Conservation (phyloP, 495 filamentous ascomycete species). For the Hypoxylon rickii region DNA sequence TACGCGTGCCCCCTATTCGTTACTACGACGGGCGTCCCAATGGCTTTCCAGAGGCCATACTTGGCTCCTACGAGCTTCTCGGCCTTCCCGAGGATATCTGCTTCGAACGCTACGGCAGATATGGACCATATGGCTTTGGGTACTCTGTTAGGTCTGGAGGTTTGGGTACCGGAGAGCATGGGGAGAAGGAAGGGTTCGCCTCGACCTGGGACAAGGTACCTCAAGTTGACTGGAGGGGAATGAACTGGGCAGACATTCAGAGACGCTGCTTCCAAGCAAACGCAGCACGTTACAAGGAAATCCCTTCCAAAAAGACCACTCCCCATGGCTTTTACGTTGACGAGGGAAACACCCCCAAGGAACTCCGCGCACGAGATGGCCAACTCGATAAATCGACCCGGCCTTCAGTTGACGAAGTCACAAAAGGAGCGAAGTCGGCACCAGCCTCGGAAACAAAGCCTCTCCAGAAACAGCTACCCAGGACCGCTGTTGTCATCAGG, state of each 20-base stretch:
- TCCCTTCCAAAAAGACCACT: slow-evolving; percentile 41
- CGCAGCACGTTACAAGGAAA: slow-evolving; percentile 64
- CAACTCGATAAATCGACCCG: slow-evolving; percentile 2
- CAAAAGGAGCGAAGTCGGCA: slow-evolving; percentile 8
- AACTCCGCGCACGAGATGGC: slow-evolving; percentile 27
- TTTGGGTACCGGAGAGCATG: slow-evolving; percentile 75
- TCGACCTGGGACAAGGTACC: slow-evolving; percentile 69
- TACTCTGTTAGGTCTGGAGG: slow-evolving; percentile 79
- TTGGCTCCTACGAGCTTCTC: slow-evolving; percentile 81
- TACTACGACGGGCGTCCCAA: slow-evolving; percentile 73
- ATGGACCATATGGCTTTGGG: slow-evolving; percentile 88
- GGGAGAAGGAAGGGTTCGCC: slow-evolving; percentile 75
- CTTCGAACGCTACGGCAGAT: slow-evolving; percentile 88
- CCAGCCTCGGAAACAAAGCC: slow-evolving; percentile 45
- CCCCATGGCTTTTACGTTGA: slow-evolving; percentile 52
- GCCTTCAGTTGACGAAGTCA: neutral
- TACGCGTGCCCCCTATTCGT: slow-evolving; percentile 69
- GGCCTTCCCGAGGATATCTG: slow-evolving; percentile 86
- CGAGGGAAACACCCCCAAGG: slow-evolving; percentile 18
- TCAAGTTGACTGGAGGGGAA: slow-evolving; percentile 72
- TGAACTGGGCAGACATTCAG: slow-evolving; percentile 79
- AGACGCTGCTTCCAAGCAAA: slow-evolving; percentile 71
- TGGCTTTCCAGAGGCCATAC: slow-evolving; percentile 79
- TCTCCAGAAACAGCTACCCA: slow-evolving; percentile 57
- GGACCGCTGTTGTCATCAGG: slow-evolving; percentile 76